phyloP scores from a whole-genome alignment of 257 asterid genomes.

The Solanum chaucha region DNA sequence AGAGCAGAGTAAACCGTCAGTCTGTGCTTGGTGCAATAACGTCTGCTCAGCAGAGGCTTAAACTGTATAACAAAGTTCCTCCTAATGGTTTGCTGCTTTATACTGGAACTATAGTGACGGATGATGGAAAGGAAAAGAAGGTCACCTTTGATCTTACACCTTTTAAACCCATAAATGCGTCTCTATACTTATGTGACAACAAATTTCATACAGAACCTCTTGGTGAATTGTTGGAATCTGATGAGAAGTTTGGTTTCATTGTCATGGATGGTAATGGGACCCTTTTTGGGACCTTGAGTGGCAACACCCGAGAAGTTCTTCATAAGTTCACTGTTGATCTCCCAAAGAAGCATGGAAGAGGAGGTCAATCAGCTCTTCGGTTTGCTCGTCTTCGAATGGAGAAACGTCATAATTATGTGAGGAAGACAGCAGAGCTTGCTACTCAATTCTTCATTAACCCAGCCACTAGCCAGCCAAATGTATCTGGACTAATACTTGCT shows the following conservation, averaged over 20 bases:
- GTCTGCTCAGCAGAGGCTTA: conserved; percentile 37
- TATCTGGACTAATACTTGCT: conserved; percentile 34
- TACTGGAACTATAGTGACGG: conserved; percentile 32
- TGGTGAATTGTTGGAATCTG: conserved; percentile 34
- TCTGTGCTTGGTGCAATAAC: conserved; percentile 36
- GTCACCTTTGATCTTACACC: conserved; percentile 36
- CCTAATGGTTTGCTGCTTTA: conserved; percentile 33
- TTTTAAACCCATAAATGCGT: conserved; percentile 35
- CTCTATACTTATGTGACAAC: conserved; percentile 35
- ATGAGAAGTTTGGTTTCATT: conserved; percentile 39
- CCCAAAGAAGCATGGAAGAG: conserved; percentile 42
- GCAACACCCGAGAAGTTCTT: conserved; percentile 37
- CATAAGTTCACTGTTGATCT: conserved; percentile 41
- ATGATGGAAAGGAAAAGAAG: conserved; percentile 41
- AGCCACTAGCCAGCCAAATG: conserved; percentile 38
- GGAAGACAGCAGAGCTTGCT: conserved; percentile 42
- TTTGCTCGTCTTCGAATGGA: conserved; percentile 45
- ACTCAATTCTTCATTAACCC: conserved; percentile 38
- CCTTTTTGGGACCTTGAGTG: conserved; percentile 38
- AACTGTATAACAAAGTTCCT: conserved; percentile 31
- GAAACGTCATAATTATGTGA: conserved; percentile 37
- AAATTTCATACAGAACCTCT: conserved; percentile 38
- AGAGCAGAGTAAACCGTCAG: conserved; percentile 38
- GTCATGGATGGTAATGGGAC: conserved; percentile 47
- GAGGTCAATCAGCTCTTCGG: conserved; percentile 43